phyloP scores from a whole-genome alignment of 2,329 filamentous ascomycete genomes.

The Thermoascus crustaceus region DNA sequence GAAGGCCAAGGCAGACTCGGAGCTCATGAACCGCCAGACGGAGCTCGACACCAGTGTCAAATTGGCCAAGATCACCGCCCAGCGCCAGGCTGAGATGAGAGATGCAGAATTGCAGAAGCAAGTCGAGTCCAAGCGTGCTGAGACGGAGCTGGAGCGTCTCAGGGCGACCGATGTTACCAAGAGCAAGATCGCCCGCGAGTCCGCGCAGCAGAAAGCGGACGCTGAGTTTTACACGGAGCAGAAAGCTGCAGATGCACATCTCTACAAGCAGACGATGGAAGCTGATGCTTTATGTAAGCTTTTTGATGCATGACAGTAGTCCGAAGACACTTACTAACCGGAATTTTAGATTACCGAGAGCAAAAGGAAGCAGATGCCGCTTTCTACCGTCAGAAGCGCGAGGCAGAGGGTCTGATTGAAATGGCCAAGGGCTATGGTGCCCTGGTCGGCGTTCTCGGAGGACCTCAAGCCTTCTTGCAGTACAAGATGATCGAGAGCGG shows the following conservation, averaged over 20 bases:
- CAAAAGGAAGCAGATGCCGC: conserved; percentile 31
- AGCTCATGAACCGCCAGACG: conserved; percentile 64
- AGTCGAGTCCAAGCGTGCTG: conserved; percentile 68
- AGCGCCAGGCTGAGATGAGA: conserved; percentile 62
- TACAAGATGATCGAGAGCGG: conserved; percentile 83
- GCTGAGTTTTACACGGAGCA: conserved; percentile 43
- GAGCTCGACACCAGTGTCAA: conserved; percentile 65
- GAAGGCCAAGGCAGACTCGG: conserved; percentile 69
- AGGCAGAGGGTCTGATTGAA: conserved; percentile 67
- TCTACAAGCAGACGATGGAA: conserved; percentile 34
- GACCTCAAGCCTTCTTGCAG: conserved; percentile 68
- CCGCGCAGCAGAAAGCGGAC: conserved; percentile 38
- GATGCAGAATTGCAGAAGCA: conserved; percentile 74
- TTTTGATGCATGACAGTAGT: neutral
- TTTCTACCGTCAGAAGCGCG: conserved; percentile 52
- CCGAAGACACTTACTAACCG: conserved; percentile 4
- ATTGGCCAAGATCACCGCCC: conserved; percentile 65
- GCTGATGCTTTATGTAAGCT: conserved; percentile 29
- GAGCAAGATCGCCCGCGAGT: conserved; percentile 49
- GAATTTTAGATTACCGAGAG: conserved; percentile 17
- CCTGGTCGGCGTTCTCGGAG: conserved; percentile 64
- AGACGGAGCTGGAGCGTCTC: conserved; percentile 71
- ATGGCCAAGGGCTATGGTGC: conserved; percentile 75
- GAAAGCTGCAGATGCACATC: conserved; percentile 45
- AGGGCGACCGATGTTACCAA: conserved; percentile 71